phyloP scores from a whole-genome alignment of 805 yeast species.

The Pichia deserticola region DNA sequence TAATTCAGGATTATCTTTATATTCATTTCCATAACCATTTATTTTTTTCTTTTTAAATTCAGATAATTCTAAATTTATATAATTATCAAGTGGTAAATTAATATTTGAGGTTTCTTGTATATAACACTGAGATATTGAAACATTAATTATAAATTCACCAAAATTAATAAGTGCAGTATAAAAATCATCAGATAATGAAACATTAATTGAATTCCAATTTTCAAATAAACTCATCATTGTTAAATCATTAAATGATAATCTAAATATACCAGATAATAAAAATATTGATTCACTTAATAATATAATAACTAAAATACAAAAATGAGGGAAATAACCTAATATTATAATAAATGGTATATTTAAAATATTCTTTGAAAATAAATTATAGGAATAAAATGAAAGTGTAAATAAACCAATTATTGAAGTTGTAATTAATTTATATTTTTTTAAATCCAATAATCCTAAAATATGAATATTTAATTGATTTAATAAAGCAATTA shows the following conservation, averaged over 20 bases:
- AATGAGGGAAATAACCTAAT: constrained; percentile 61
- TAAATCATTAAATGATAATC: constrained; percentile 35
- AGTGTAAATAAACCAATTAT: constrained; percentile 49
- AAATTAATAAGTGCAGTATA: constrained; percentile 52
- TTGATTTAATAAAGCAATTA: constrained; percentile 53
- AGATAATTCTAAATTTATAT: constrained; percentile 34
- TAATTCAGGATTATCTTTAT: constrained; percentile 24
- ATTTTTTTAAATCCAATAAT: constrained; percentile 41
- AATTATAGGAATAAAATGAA: constrained; percentile 35
- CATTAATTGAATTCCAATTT: constrained; percentile 25
- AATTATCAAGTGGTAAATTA: constrained; percentile 43
- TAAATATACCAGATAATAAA: constrained; percentile 50
- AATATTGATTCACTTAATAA: constrained; percentile 47
- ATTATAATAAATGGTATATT: constrained; percentile 49
- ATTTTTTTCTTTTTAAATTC: neutral
- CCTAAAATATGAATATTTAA: constrained; percentile 58
- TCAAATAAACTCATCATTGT: constrained; percentile 24
- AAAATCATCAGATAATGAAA: constrained; percentile 53
- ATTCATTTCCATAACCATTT: constrained; percentile 23
- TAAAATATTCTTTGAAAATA: constrained; percentile 34
- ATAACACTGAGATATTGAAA: constrained; percentile 60
- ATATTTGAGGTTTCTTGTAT: constrained; percentile 49
- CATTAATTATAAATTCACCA: constrained; percentile 58
- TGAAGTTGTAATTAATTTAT: constrained; percentile 57
- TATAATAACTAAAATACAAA: constrained; percentile 45